phyloP scores from a whole-genome alignment of 2,329 filamentous ascomycete genomes.

The Beauveria rudraprayagi region DNA sequence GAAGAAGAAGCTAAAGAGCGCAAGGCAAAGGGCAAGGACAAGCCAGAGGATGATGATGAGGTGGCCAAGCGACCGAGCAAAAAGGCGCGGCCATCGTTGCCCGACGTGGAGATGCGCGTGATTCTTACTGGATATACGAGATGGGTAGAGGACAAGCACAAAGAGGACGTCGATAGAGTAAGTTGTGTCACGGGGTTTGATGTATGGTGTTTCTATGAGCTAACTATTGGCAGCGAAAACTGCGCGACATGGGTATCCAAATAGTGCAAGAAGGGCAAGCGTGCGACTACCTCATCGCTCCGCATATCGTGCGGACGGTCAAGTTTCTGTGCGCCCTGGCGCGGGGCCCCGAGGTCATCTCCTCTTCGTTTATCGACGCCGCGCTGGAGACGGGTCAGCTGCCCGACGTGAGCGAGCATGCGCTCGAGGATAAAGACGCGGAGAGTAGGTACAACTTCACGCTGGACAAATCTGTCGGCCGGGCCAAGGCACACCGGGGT shows the following conservation, averaged over 20 bases:
- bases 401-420: constrained; percentile 56
- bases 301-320: constrained; percentile 76
- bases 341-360: constrained; percentile 68
- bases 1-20: constrained; percentile 26
- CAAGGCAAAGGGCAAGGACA: constrained; percentile 25
- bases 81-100: constrained; percentile 49
- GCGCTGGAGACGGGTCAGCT: constrained; percentile 63
- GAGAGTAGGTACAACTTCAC: constrained; percentile 65
- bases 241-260: constrained; percentile 75
- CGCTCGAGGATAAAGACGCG: constrained; percentile 61
- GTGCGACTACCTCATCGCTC: constrained; percentile 83
- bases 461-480: constrained; percentile 57
- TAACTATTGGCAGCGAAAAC: constrained; percentile 53
- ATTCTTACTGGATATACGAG: constrained; percentile 76
- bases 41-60: constrained; percentile 18
- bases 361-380: constrained; percentile 68
- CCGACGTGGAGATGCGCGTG: constrained; percentile 64
- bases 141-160: constrained; percentile 67
- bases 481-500: constrained; percentile 69
- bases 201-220: constrained; percentile 13
- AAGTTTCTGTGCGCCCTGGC: constrained; percentile 90
- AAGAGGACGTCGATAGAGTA: constrained; percentile 76
- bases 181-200: constrained; percentile 25
- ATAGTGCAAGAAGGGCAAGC: constrained; percentile 67
- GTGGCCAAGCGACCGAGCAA: constrained; percentile 50